Evolutionary conservation across 2,329 filamentous ascomycete species (phyloP), one percentile per base, ranked within the genome.

Genomic region (Penicillium sp.): DNA sequence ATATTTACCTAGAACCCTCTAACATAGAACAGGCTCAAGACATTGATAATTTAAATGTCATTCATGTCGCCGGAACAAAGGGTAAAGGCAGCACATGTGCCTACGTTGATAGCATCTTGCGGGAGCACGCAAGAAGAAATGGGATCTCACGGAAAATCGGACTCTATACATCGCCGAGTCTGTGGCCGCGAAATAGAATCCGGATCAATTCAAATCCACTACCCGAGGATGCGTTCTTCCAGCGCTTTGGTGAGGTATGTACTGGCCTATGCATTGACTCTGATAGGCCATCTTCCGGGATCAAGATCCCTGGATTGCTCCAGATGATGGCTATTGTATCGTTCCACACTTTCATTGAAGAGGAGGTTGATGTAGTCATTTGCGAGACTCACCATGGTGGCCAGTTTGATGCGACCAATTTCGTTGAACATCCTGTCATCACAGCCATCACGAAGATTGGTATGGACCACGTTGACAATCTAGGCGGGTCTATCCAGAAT

Each of bases 351-450:
- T 90, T 89, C 64, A 68, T 90, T 22, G 77, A 79, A 47, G 86
- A 89, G 69, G 79, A 79, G 1, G 81, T 89, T 2, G 81, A 87
- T 55, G 79, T 76, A 1, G 86, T 85, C 2, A 81, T 90, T 2
- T 84, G 85, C 57, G 88, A 90, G 70, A 85, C 83, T 2, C 85
- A 86, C 1, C 80, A 88, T n/a, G 88, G 88, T 7, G 87, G 87
- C 22, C 84, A 87, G 67, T 87, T 79, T 59, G 87, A 90, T 65
- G 82, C 86, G 0, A 90, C 88, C 0, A 90, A 90, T 56, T 71
- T 89, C 43, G 80, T 89, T 0, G 74, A 80, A 50, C 70, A 72
- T 11, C 84, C 86, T 1, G 75, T 82, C 0, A 86, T 79, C 0
- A 79, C 83, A 1, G 87, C 81, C 1, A 85, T 90, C 50, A 85